phyloP scores from a whole-genome alignment of 2,329 filamentous ascomycete genomes.

The Penicillium sp. region DNA sequence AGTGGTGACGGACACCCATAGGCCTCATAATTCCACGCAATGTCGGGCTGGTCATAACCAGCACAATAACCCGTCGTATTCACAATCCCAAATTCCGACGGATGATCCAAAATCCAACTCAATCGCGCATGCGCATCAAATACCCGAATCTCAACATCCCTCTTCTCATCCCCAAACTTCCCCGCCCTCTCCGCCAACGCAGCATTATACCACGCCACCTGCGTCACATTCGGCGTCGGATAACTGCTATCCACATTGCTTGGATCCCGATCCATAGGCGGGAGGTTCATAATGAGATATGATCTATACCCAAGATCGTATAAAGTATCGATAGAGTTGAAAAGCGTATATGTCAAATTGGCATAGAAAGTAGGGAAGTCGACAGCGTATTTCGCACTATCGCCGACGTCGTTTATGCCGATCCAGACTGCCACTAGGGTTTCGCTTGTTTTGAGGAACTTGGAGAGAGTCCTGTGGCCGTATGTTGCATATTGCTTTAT shows the following conservation, averaged over 20 bases:
- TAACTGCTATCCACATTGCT: constrained; percentile 34
- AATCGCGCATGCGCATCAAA: constrained; percentile 49
- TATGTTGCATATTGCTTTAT: constrained; percentile 50
- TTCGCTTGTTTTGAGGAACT: constrained; percentile 32
- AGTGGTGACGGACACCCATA: constrained; percentile 49
- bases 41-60: constrained; percentile 49
- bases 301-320: constrained; percentile 46
- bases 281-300: constrained; percentile 54
- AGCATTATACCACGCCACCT: constrained; percentile 48
- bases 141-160: constrained; percentile 39
- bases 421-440: constrained; percentile 56
- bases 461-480: constrained; percentile 42
- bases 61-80: constrained; percentile 50
- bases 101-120: constrained; percentile 45
- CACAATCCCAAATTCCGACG: constrained; percentile 43
- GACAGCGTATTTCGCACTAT: constrained; percentile 47
- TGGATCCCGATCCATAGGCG: constrained; percentile 50
- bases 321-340: constrained; percentile 43
- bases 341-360: constrained; percentile 42
- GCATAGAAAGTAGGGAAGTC: constrained; percentile 50
- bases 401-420: constrained; percentile 58
- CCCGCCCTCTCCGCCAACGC: constrained; percentile 37
- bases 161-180: constrained; percentile 34
- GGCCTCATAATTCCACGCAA: constrained; percentile 41
- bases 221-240: constrained; percentile 47